Evolutionary conservation across 352 stramenopile species (phyloP), one percentile per base, ranked within the genome.

Genomic region (Peronospora belbahrii): DNA sequence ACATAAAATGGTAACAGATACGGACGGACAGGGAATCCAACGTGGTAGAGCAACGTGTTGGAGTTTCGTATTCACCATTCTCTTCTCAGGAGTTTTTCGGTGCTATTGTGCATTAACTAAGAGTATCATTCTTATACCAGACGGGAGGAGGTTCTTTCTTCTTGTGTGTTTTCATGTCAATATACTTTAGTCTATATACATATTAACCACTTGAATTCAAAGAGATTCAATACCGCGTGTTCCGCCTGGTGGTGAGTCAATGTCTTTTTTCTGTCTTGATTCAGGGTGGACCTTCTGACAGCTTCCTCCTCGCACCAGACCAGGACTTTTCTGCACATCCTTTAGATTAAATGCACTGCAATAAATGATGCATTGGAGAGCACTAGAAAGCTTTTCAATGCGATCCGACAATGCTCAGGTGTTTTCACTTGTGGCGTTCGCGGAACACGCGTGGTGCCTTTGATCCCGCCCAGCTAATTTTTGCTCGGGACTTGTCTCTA

Each of bases 241-340:
- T 62, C 40, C 53, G 41, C 44, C 42, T 17, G 14, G 15, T 13
- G 11, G 14, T 41, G 34, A 51, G 33, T 56, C 40, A 39, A 18
- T 15, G 7, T 45, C 28, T 39, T 35, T 37, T n/a, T 24, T 17
- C 17, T 19, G 15, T 17, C 2, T 6, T 6, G 38, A n/a, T n/a
- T n/a, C n/a, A n/a, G 50, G 56, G 56, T 63, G 58, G 58, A 67
- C 52, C 53, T 67, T 59, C 58, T 67, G 48, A 41, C 30, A 37
- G 8, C 7, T 30, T 13, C 24, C 24, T 28, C 6, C 24, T 28
- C 6, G 24, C 24, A 20, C 14, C 30, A 41, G 50, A 48, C 58
- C 42, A 42, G 31, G 25, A n/a, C 18, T 3, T n/a, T 11, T 7
- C 11, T 14, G 43, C 55, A 60, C 22, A 59, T 62, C 42, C 22